Evolutionary conservation across 73 alveolate genomes (phyloP).

Genomic region (Paramecium bursaria): DNA sequence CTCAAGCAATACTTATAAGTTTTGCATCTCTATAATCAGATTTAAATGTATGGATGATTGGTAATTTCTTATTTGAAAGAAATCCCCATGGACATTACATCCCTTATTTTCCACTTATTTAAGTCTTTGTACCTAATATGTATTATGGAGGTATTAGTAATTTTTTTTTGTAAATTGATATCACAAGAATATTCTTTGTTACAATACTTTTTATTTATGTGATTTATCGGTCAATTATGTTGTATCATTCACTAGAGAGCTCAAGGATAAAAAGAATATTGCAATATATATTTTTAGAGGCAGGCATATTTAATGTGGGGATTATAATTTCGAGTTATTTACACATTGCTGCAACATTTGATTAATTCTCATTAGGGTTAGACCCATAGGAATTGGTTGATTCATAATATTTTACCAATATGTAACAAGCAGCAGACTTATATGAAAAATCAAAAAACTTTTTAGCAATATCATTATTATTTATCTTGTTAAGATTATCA

Average conservation of each 20-base stretch:
- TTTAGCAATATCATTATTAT: conserved; percentile 18
- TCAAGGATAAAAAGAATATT: neutral
- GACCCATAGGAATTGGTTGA: conserved; percentile 44
- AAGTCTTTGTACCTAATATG: conserved; percentile 25
- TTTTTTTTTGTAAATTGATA: conserved; percentile 18
- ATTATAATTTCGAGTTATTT: neutral
- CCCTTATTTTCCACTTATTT: conserved; percentile 10
- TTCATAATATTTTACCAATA: conserved; percentile 14
- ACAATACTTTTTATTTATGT: conserved; percentile 1
- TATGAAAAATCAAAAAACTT: conserved; percentile 19
- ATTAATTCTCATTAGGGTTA: neutral
- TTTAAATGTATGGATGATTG: conserved; percentile 12
- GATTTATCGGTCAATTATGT: conserved; percentile 4
- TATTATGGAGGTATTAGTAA: conserved; percentile 55
- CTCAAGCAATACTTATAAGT: conserved; percentile 1
- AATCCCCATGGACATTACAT: conserved; percentile 2
- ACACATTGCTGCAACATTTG: neutral
- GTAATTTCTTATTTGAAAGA: conserved; percentile 41
- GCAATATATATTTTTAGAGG: conserved; percentile 10
- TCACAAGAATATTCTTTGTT: conserved; percentile 3
- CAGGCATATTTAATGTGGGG: conserved; percentile 36
- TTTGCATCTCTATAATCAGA: neutral
- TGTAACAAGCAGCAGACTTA: conserved; percentile 29
- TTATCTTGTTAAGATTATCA: conserved; percentile 35
- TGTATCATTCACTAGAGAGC: neutral